Evolutionary conservation across 2,329 filamentous ascomycete species (phyloP), one percentile per base, ranked within the genome.

Genomic region (Talaromyces sp.): DNA sequence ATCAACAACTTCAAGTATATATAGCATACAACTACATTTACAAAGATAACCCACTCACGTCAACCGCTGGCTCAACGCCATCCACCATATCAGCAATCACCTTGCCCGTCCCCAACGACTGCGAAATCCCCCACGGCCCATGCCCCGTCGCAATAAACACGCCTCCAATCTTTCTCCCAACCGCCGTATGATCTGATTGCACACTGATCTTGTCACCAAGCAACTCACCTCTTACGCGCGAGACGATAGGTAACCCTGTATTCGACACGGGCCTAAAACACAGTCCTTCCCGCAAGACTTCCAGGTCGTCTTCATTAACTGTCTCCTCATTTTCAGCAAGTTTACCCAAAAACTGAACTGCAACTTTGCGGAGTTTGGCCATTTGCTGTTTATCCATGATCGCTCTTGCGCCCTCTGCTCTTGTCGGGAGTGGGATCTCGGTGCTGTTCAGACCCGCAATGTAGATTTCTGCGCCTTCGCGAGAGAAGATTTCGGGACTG

Each of bases 261-360:
- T 81, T 77, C 25, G 89, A 89, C 2, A 90, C 84, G 0, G 91
- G 90, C 13, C 91, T 84, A 77, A 92, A 93, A 73, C 91, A 94
- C 64, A 93, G 73, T 0, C 86, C 86, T 69, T 88, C 84, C 41
- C 88, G 82, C 11, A 92, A 73, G 13, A 91, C 77, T 68, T 90
- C 82, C 17, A 92, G 68, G 57, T 88, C 85, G 49, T 84, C 80
- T 0, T 74, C 71, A 3, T 78, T 79, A 1, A 75, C 22, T 71
- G 0, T 72, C 70, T 3, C 73, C 70, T 39, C 41, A 7, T 10
- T n/a, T 1, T 66, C 66, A 17, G 69, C 63, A 17, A 73, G 68
- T 41, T 68, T 69, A 4, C 77, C 79, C 66, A 79, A 72, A 13
- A 81, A 64, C 17, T 71, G 71, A 25, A 76, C 71, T 0, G 75